phyloP scores from a whole-genome alignment of 2,329 filamentous ascomycete genomes.

The Apiospora saccharicola region DNA sequence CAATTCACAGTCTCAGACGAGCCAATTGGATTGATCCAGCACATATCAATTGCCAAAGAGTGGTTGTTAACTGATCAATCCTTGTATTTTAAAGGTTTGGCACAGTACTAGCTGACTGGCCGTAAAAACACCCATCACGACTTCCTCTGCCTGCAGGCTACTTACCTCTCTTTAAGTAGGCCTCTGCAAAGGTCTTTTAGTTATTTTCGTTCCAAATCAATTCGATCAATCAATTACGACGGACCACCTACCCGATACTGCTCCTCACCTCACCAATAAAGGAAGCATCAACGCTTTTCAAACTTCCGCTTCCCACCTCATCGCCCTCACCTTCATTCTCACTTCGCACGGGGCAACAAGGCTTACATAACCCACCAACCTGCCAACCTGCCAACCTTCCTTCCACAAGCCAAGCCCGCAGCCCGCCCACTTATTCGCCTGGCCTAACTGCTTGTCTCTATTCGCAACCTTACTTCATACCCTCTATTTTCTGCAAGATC shows the following conservation, averaged over 20 bases:
- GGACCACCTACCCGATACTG: neutral
- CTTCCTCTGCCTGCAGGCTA: neutral
- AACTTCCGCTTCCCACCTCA: neutral
- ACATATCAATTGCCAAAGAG: neutral
- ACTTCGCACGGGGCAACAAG: neutral
- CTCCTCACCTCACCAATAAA: neutral
- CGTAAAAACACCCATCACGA: neutral
- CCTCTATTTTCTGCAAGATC: slow-evolving; percentile 8
- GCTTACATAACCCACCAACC: neutral
- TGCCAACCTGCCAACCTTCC: neutral
- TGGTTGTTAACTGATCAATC: neutral
- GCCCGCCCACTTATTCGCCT: neutral
- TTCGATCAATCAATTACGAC: neutral
- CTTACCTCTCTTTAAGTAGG: neutral
- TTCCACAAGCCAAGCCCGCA: neutral
- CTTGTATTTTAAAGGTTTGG: neutral
- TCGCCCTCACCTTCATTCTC: neutral
- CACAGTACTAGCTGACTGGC: neutral
- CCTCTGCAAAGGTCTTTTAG: neutral
- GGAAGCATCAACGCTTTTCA: neutral
- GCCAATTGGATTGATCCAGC: neutral
- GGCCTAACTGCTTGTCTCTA: slow-evolving; percentile 3
- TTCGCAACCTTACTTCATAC: slow-evolving; percentile 17
- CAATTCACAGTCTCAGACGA: neutral
- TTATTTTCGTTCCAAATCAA: neutral